Percentiles rank a stretch among this genome's conserved stretches.
Evolutionary conservation across 1,139 yeast species (phyloP).

Genomic region (Eremothecium gossypii): DNA sequence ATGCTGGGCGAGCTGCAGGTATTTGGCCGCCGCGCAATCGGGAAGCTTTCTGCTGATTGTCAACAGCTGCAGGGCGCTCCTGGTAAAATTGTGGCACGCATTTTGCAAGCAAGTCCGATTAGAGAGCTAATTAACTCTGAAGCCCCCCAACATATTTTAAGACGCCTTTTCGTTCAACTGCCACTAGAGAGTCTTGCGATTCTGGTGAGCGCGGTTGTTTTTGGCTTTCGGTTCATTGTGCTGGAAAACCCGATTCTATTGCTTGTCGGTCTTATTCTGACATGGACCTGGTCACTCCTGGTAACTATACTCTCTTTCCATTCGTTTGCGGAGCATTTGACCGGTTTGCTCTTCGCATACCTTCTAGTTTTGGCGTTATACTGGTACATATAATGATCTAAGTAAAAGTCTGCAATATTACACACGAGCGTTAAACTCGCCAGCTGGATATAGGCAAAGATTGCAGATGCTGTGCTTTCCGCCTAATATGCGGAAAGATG

Average conservation of each 20-base stretch:
- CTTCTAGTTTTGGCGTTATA: slow-evolving; percentile 9
- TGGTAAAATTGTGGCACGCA: slow-evolving; percentile 7
- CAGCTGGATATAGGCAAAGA: slow-evolving; percentile 30
- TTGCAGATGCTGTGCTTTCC: slow-evolving; percentile 35
- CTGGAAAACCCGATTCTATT: slow-evolving; percentile 38
- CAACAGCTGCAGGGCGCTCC: slow-evolving; percentile 1
- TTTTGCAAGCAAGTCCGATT: not conserved
- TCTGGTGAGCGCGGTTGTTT: slow-evolving; percentile 21
- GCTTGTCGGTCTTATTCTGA: slow-evolving; percentile 36
- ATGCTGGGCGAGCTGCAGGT: slow-evolving; percentile 57
- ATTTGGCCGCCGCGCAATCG: slow-evolving; percentile 19
- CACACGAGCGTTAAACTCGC: slow-evolving; percentile 19
- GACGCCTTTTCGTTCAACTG: slow-evolving; percentile 9
- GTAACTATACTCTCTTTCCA: slow-evolving; percentile 85
- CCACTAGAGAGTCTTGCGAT: slow-evolving; percentile 7
- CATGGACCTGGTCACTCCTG: slow-evolving; percentile 85
- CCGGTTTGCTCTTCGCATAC: slow-evolving; percentile 24
- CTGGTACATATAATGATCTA: not conserved
- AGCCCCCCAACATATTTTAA: slow-evolving; percentile 6
- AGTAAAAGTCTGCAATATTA: not conserved
- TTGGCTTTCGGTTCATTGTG: slow-evolving; percentile 20
- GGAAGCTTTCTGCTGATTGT: slow-evolving; percentile 4
- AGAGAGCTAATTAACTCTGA: slow-evolving; percentile 12
- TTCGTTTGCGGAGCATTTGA: slow-evolving; percentile 47
- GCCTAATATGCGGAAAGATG: slow-evolving; percentile 57